phyloP scores from a whole-genome alignment of 495 filamentous ascomycete species.

The Halenospora varia region DNA sequence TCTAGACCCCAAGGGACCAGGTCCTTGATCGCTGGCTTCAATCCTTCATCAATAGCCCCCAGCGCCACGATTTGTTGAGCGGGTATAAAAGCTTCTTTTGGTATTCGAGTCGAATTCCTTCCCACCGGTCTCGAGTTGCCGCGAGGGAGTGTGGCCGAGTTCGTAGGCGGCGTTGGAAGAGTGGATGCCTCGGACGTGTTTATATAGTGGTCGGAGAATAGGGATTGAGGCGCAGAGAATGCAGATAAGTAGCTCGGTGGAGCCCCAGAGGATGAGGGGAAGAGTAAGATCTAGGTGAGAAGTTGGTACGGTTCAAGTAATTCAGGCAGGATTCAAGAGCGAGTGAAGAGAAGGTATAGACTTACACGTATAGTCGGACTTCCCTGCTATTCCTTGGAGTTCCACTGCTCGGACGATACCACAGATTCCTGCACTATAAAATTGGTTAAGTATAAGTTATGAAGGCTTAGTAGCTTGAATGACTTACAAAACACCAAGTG shows the following conservation, averaged over 20 bases:
- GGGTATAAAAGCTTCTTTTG: background rate
- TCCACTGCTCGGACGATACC: background rate
- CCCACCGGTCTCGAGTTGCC: background rate
- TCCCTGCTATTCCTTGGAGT: background rate
- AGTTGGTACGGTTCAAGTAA: background rate
- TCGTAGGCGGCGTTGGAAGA: background rate
- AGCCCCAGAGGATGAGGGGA: background rate
- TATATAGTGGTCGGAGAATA: background rate
- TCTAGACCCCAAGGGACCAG: conserved; percentile 8
- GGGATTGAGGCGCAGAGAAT: background rate
- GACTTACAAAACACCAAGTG: background rate
- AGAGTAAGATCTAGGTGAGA: background rate
- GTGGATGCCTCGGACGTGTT: background rate
- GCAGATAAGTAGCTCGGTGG: background rate
- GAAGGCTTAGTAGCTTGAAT: background rate
- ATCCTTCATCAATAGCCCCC: conserved; percentile 6
- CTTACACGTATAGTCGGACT: background rate
- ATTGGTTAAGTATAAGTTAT: background rate
- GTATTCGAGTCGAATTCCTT: background rate
- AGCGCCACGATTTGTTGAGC: background rate
- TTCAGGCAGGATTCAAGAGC: background rate
- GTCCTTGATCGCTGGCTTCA: conserved; percentile 11
- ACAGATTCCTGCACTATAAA: background rate
- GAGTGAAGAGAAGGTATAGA: background rate
- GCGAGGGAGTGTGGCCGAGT: background rate